These are phyloP conservation scores for Orbilia ellipsospora DNA, from an alignment of 2,329 filamentous ascomycete genomes.

Conservation along the genomic window DNA sequence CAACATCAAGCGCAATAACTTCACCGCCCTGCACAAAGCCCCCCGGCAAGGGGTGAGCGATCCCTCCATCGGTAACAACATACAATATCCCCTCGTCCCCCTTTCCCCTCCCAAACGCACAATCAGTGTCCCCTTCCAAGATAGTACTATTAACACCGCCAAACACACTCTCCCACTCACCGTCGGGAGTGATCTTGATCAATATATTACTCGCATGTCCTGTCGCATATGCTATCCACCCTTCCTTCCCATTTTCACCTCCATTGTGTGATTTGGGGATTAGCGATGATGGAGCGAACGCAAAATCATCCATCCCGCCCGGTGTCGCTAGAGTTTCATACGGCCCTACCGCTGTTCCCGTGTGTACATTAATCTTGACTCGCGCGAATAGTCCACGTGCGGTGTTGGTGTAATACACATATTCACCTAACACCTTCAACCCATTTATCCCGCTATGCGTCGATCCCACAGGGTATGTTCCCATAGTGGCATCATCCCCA, in stretches of 20 bases:
- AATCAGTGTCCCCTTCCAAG: constrained; percentile 55
- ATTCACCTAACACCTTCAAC: constrained; percentile 10
- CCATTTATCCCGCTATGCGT: constrained; percentile 25
- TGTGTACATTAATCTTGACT: constrained; percentile 5
- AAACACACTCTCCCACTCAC: constrained; percentile 29
- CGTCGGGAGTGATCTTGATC: constrained; percentile 31
- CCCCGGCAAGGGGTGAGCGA: constrained; percentile 53
- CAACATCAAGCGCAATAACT: constrained; percentile 54
- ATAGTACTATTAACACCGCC: constrained; percentile 39
- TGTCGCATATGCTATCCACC: constrained; percentile 54
- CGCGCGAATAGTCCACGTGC: constrained; percentile 8
- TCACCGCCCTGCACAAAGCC: constrained; percentile 55
- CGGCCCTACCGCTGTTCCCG: constrained; percentile 7
- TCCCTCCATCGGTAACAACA: constrained; percentile 54
- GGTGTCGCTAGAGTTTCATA: constrained; percentile 13
- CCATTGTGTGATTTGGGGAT: no score
- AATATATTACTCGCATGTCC: constrained; percentile 45
- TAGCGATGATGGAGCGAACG: constrained; percentile 3
- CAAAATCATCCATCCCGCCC: constrained; percentile 19
- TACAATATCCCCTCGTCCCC: constrained; percentile 54
- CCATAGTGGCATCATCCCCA: constrained; percentile 12
- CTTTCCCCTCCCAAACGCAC: constrained; percentile 53
- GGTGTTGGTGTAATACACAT: constrained; percentile 27
- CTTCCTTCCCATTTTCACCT: constrained; percentile 9
- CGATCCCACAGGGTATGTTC: constrained; percentile 8